phyloP scores from a whole-genome alignment of 768 basidiomycete genomes.

The Collybia nuda region DNA sequence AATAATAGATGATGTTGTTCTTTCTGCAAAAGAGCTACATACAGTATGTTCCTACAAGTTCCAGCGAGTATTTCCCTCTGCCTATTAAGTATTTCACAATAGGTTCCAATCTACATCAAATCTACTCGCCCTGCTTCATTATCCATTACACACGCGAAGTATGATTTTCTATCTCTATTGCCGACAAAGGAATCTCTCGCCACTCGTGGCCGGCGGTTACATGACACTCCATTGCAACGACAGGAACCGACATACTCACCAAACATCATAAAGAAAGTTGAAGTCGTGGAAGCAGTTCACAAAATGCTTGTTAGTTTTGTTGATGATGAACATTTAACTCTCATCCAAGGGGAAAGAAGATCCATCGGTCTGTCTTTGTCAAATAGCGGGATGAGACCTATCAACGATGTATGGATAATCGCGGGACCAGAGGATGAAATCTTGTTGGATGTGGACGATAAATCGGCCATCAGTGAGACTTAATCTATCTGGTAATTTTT shows the following conservation, averaged over 20 bases:
- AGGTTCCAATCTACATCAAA: conserved; percentile 68
- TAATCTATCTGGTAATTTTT: no score
- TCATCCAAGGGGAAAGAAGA: conserved; percentile 72
- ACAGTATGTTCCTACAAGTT: conserved; percentile 41
- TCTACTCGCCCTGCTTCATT: conserved; percentile 52
- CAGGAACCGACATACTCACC: conserved; percentile 70
- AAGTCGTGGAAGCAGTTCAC: conserved; percentile 66
- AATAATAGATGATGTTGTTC: conserved; percentile 55
- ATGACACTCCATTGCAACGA: conserved; percentile 71
- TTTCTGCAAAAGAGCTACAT: conserved; percentile 64
- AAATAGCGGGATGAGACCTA: conserved; percentile 61
- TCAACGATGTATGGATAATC: conserved; percentile 75
- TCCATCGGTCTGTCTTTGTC: conserved; percentile 54
- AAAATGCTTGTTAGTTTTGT: conserved; percentile 59
- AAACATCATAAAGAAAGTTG: conserved; percentile 58
- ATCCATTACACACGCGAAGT: conserved; percentile 55
- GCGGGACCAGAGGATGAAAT: conserved; percentile 59
- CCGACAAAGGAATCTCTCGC: conserved; percentile 66
- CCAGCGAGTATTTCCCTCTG: neutral
- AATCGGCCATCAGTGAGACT: conserved; percentile 5
- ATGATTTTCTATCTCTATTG: conserved; percentile 73
- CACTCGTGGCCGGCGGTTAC: conserved; percentile 71
- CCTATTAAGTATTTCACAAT: neutral
- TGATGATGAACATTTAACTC: conserved; percentile 47
- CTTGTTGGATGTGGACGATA: conserved; percentile 41